Conservation (phyloP, 2,329 filamentous ascomycete genomes). For the Verticillium alfalfae region DNA sequence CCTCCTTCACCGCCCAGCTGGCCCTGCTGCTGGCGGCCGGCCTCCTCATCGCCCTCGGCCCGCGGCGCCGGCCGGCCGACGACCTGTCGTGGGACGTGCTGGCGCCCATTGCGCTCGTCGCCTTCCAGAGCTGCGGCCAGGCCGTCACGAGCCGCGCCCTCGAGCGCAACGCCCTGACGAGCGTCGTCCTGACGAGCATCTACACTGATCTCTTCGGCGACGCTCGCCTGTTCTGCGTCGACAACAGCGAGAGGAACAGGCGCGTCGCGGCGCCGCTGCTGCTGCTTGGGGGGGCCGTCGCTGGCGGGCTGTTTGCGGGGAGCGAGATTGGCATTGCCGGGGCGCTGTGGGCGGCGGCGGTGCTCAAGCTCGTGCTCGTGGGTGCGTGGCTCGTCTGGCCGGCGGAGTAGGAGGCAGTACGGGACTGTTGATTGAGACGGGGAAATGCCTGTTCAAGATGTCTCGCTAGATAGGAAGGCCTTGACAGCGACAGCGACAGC, state of each 20-base stretch:
- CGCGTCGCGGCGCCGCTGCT: slow-evolving; percentile 42
- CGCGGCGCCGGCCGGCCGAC: slow-evolving; percentile 28
- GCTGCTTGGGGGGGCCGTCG: slow-evolving; percentile 42
- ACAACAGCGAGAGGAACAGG: slow-evolving; percentile 45
- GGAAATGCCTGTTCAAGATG: too few species aligned
- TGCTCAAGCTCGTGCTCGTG: slow-evolving; percentile 50
- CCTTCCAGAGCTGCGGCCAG: slow-evolving; percentile 74
- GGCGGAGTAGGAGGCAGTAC: slow-evolving; percentile 21
- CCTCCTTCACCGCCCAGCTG: slow-evolving; percentile 50
- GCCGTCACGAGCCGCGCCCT: slow-evolving; percentile 69
- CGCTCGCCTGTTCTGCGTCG: slow-evolving; percentile 34
- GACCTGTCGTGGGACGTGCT: slow-evolving; percentile 54
- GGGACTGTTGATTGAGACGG: too few species aligned
- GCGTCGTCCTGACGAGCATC: slow-evolving; percentile 74
- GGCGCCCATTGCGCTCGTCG: slow-evolving; percentile 62
- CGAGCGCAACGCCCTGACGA: slow-evolving; percentile 65
- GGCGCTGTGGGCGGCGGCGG: slow-evolving; percentile 55
- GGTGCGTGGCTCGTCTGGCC: slow-evolving; percentile 59
- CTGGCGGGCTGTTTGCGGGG: slow-evolving; percentile 44
- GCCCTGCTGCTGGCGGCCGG: slow-evolving; percentile 46
- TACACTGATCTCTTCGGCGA: slow-evolving; percentile 79
- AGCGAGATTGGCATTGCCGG: slow-evolving; percentile 42
- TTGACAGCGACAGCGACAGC: too few species aligned
- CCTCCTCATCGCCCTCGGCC: slow-evolving; percentile 26
- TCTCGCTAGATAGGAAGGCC: too few species aligned